These are phyloP conservation scores for Euphrasia confusa DNA, from an alignment of 257 asterid genomes.

Conservation along the genomic window DNA sequence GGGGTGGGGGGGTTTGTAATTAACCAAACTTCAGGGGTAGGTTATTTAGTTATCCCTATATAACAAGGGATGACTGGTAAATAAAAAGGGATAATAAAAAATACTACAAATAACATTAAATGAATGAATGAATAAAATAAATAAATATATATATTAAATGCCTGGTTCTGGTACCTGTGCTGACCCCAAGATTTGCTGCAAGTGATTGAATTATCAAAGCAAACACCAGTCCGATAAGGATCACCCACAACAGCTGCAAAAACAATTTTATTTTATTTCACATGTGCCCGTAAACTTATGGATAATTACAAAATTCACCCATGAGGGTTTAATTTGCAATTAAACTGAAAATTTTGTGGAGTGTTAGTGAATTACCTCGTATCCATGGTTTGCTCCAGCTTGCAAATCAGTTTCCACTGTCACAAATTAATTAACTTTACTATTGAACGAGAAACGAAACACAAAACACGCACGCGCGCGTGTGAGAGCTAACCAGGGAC, in stretches of 20 bases:
- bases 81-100: neutral
- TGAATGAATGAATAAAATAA: neutral
- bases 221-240: slow-evolving; percentile 78
- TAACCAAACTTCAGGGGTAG: neutral
- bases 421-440: neutral
- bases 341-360: neutral
- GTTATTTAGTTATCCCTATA: neutral
- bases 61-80: neutral
- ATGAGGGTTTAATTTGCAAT: neutral
- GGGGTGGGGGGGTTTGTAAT: neutral
- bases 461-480: neutral
- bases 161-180: slow-evolving; percentile 51
- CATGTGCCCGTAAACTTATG: neutral
- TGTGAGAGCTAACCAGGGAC: slow-evolving; percentile 9
- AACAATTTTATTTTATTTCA: neutral
- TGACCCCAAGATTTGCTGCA: slow-evolving; percentile 93
- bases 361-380: slow-evolving; percentile 41
- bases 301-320: neutral
- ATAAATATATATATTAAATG: slow-evolving; percentile 12
- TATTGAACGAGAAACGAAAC: neutral
- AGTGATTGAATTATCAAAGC: slow-evolving; percentile 89
- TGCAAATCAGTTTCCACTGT: slow-evolving; percentile 95
- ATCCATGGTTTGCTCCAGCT: slow-evolving; percentile 88
- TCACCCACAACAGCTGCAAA: slow-evolving; percentile 76
- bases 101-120: neutral